Evolutionary conservation across 768 basidiomycete genomes (phyloP).

Genomic region (Pleurotus djamor): DNA sequence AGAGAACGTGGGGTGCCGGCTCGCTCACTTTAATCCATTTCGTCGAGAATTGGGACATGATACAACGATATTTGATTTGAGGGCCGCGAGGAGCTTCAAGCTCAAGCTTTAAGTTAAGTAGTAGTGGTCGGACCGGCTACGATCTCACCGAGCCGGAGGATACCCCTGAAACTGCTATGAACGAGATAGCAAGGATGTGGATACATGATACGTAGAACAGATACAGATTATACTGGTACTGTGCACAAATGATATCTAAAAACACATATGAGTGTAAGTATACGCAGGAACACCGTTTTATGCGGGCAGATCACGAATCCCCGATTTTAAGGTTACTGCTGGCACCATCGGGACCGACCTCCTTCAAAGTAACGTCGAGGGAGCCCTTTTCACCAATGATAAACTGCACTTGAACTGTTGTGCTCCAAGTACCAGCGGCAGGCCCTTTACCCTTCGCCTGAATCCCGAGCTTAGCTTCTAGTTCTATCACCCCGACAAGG

Average conservation of each 20-base stretch:
- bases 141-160: no score
- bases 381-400: slow-evolving; percentile 33
- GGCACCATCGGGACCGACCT: slow-evolving; percentile 29
- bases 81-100: no score
- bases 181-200: no score
- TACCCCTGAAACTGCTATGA: no score
- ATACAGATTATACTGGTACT: neutral
- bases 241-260: neutral
- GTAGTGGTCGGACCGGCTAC: no score
- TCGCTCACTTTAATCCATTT: slow-evolving; percentile 49
- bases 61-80: neutral
- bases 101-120: no score
- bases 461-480: slow-evolving; percentile 39
- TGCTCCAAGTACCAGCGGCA: slow-evolving; percentile 44
- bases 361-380: slow-evolving; percentile 33
- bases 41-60: slow-evolving; percentile 30
- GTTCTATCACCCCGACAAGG: slow-evolving; percentile 41
- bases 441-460: slow-evolving; percentile 34
- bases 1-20: slow-evolving; percentile 40
- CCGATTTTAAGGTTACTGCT: slow-evolving; percentile 4
- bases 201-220: neutral
- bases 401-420: slow-evolving; percentile 47
- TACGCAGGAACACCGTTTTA: neutral
- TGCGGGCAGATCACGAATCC: neutral
- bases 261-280: neutral